phyloP scores from a whole-genome alignment of 306 rosid genomes.

The Potentilla sterilis region DNA sequence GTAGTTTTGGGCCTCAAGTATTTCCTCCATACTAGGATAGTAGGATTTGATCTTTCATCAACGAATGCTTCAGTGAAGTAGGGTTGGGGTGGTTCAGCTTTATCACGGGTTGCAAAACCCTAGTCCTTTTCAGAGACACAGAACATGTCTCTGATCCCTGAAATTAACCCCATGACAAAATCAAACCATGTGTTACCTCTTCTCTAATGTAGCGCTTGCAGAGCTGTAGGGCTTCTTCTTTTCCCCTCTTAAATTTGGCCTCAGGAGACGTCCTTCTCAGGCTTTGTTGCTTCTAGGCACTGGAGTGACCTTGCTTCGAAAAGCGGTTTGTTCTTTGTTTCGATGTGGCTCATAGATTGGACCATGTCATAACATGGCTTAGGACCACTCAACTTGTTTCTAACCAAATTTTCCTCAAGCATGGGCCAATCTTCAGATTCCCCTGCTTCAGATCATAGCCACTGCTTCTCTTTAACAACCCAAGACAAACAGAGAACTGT shows the following conservation, averaged over 20 bases:
- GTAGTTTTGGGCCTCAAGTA: neutral
- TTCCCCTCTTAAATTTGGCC: neutral
- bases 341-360: constrained; percentile 9
- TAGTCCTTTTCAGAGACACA: neutral
- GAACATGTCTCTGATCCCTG: neutral
- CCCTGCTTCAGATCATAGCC: neutral
- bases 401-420: neutral
- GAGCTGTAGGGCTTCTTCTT: neutral
- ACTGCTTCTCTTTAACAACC: neutral
- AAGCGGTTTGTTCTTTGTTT: neutral
- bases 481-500: neutral
- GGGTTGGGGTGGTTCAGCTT: neutral
- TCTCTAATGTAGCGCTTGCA: neutral
- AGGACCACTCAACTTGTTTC: constrained; percentile 17
- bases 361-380: neutral
- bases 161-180: neutral
- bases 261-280: neutral
- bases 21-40: too few species aligned
- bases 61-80: neutral
- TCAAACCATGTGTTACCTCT: neutral
- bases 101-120: constrained; percentile 1
- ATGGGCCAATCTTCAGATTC: neutral
- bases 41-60: neutral
- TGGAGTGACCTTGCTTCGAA: neutral
- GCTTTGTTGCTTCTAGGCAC: neutral